Evolutionary conservation across 306 rosid genomes (phyloP), one percentile per base, ranked within the genome.

Genomic region (Castanospermum australe): DNA sequence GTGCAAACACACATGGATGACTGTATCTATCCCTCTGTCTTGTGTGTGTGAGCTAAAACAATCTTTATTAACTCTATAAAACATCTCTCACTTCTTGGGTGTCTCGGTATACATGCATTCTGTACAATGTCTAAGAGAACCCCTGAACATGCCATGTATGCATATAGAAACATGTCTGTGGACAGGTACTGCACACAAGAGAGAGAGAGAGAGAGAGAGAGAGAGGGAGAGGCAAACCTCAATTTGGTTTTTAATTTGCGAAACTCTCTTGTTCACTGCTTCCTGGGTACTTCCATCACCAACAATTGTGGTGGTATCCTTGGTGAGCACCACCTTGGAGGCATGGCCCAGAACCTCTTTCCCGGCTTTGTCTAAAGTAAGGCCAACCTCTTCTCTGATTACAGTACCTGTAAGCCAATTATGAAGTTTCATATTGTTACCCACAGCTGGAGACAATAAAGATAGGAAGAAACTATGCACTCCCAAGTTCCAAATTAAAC

Each of bases 211-310:
- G 4, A 63, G 69, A 67, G 14, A 51, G 33, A 14, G 20, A 82
- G 78, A 7, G 59, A 48, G 60, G 65, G 65, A 59, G 12, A 12
- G 7, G 18, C 71, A 35, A 70, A 93, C 98, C 97, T 96, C 99
- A 52, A 96, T 96, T 64, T 84, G 92, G 76, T 85, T 96, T 77
- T 45, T 93, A 38, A 96, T 96, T 70, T 96, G 99, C 41, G 98
- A 84, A 69, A 96, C 99, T 83, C 98, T 86, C 88, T 96, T 93
- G 86, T 68, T 90, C 61, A 96, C 99, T 55, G 83, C 98, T 33
- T 96, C 99, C 70, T 96, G 98, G 45, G 98, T 93, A 85, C 94
- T 93, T 79, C 99, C 99, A 20, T 96, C 99, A 68, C 99, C 99
- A 71, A 96, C 97, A 77, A 96, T 88, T 33, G 96, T 96, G 52